Evolutionary conservation across 2,329 filamentous ascomycete genomes (phyloP), one percentile per base, ranked within the genome.

Genomic region (Pyrenochaeta sp.): DNA sequence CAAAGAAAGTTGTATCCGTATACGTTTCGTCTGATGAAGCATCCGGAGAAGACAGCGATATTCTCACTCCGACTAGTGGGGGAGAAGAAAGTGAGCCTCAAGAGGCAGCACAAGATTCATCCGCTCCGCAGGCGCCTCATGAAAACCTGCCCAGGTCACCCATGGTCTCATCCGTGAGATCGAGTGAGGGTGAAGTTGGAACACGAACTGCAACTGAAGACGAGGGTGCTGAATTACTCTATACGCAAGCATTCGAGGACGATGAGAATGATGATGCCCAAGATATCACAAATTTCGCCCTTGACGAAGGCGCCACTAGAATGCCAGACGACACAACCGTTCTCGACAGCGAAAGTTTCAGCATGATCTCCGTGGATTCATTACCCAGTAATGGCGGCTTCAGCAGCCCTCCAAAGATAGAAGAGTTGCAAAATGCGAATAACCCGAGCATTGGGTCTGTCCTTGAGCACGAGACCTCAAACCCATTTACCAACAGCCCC

Each of bases 341-440:
- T n/a, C 66, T 78, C 7, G 73, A 79, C 37, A 81, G 79, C 54
- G 80, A 82, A 58, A 79, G 78, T 47, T 82, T 83, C 63, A 83
- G 78, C 51, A 81, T 83, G 76, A 74, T 83, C 1, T 81, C 79
- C 2, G 68, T 81, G 10, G 77, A 81, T 31, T 81, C 79, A 1
- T 59, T 83, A 29, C 75, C 75, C 27, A 75, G 71, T 36, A 67
- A 58, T 35, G 66, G 61, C 29, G 60, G 58, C 11, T 52, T 67
- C 10, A 66, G 62, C n/a, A 73, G 68, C 40, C 71, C 73, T 11
- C 53, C 57, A 11, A 60, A 66, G 43, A 47, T 47, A 21, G 47
- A 56, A 15, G 48, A 56, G 2, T 40, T 18, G 1, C 52, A 51
- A 2, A 58, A 39, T 7, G 44, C 60, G n/a, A 32, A 45, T 18